These are phyloP conservation scores for Collybia sp. DNA, from an alignment of 768 basidiomycete species.

Conservation along the genomic window DNA sequence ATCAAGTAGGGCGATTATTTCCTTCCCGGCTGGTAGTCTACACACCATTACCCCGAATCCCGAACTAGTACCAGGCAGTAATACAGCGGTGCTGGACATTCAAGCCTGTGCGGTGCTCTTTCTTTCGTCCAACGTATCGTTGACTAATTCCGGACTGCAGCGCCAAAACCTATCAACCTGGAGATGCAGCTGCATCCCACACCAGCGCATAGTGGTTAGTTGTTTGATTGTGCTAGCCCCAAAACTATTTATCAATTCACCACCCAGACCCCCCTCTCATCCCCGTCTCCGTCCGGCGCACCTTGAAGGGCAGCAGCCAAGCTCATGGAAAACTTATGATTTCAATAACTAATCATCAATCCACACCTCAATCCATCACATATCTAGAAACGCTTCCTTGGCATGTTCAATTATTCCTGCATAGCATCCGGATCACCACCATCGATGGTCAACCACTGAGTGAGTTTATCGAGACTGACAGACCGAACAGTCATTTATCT, in stretches of 20 bases:
- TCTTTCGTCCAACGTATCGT: neutral
- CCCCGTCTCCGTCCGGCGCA: slow-evolving; percentile 62
- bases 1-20: slow-evolving; percentile 49
- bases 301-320: slow-evolving; percentile 71
- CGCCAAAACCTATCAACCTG: no score
- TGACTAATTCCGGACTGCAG: slow-evolving; percentile 8
- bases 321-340: slow-evolving; percentile 71
- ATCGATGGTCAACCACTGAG: slow-evolving; percentile 43
- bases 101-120: slow-evolving; percentile 32
- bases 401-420: slow-evolving; percentile 84
- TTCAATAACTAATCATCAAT: slow-evolving; percentile 55
- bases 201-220: slow-evolving; percentile 45
- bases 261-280: slow-evolving; percentile 35
- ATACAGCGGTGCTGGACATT: slow-evolving; percentile 44
- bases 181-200: no score
- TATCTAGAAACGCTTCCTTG: slow-evolving; percentile 95
- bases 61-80: slow-evolving; percentile 19
- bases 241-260: slow-evolving; percentile 22
- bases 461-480: slow-evolving; percentile 19
- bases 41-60: slow-evolving; percentile 55
- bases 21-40: slow-evolving; percentile 33
- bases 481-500: slow-evolving; percentile 1
- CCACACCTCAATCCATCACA: slow-evolving; percentile 38
- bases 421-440: slow-evolving; percentile 56
- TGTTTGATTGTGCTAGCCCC: neutral